These are phyloP conservation scores for Cytospora paraplurivora DNA, from an alignment of 2,329 filamentous ascomycete species.

Conservation along the genomic window DNA sequence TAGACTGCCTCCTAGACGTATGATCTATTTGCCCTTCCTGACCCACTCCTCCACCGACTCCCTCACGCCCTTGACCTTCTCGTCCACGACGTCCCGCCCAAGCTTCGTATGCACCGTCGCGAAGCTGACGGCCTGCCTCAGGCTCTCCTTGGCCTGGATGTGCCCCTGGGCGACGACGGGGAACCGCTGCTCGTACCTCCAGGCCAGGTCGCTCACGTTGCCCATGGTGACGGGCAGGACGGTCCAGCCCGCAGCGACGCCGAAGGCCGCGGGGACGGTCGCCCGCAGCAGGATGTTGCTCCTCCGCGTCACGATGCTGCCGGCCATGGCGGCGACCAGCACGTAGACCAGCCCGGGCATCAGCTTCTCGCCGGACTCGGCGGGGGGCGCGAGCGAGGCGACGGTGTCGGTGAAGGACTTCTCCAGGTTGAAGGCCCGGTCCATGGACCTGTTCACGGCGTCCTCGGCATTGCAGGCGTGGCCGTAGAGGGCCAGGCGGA, in stretches of 20 bases:
- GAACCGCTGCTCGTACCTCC: constrained; percentile 90
- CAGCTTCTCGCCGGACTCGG: constrained; percentile 82
- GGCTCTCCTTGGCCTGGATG: constrained; percentile 67
- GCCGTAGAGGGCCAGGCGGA: constrained; percentile 77
- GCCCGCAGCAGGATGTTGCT: constrained; percentile 81
- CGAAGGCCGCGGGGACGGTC: constrained; percentile 75
- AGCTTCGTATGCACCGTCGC: constrained; percentile 74
- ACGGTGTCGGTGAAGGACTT: constrained; percentile 87
- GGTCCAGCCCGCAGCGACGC: constrained; percentile 79
- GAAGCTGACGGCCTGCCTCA: constrained; percentile 70
- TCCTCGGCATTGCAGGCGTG: constrained; percentile 77
- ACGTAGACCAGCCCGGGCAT: constrained; percentile 92
- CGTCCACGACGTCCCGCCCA: constrained; percentile 72
- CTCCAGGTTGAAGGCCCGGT: constrained; percentile 81
- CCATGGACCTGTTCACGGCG: constrained; percentile 79
- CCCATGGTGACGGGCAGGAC: constrained; percentile 86
- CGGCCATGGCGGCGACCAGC: constrained; percentile 91
- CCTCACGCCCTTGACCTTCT: constrained; percentile 75
- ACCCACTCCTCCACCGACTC: constrained; percentile 87
- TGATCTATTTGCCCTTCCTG: constrained; percentile 75
- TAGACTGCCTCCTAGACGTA: not conserved
- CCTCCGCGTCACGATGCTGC: constrained; percentile 86
- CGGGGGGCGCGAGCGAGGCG: constrained; percentile 82
- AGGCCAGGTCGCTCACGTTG: constrained; percentile 83
- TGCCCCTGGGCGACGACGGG: constrained; percentile 84